Base-by-base conservation (phyloP, 73 alveolate genomes). In the Diophrys sp. region DNA sequence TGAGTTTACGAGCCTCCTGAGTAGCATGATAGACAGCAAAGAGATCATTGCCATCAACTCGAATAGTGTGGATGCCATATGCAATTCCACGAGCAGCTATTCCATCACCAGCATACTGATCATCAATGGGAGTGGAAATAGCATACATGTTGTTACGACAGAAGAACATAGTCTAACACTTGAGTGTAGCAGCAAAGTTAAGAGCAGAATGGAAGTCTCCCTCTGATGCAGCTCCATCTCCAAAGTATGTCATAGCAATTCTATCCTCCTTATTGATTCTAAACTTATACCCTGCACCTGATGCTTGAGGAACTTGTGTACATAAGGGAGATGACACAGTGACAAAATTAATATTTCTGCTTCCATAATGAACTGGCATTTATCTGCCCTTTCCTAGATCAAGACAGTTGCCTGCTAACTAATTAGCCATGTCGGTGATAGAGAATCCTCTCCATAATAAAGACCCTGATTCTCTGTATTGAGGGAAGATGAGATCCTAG, bases 191-290 rank as follows among this genome's bases (percentile, higher is more conserved):
- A 31, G 99, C 99, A 81, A 96, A 94, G 95, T 96, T 96, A 90
- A 96, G 56, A 23, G 97, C 98, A 23, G 99, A 85, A 78, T 94
- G 98, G 74, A 93, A 92, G 80, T 96, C 99, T 29, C 99, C 99
- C 68, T 96, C 99, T 14, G 97, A 87, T 11, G 99, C 98, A 0
- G 99, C 99, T 8, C 98, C 98, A 56, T 96, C 99, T 25, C 99
- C 99, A 73, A 92, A 96, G 81, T 78, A 96, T 30, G 97, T 90
- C 31, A 89, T 95, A 2, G 98, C 97, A n/a, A 95, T 89, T 31
- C 91, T 91, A 71, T 94, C 86, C 77, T 94, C 95, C 8, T 90
- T 90, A 29, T 81, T 92, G 29, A 96, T 79, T 84, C 96, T 92
- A 83, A 76, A 95, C 25, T 95, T 96, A 88, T 96, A 96, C 27